A percentile compares a stretch with the other conserved stretches of the same genome.
Conservation (phyloP, 2,329 filamentous ascomycete species). For the Calonectria henricotiae region DNA sequence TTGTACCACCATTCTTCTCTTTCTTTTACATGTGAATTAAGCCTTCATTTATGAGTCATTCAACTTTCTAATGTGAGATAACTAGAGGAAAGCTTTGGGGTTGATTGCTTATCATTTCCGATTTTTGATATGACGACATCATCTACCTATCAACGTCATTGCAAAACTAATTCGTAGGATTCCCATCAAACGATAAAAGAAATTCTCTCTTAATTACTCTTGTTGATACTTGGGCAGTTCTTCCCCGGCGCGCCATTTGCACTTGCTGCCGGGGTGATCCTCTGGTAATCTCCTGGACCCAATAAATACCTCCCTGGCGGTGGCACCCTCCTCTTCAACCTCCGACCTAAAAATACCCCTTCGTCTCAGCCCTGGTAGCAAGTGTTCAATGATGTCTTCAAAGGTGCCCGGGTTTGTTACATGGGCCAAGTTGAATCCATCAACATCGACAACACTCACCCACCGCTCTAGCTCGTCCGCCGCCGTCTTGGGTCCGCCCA, state of each 20-base stretch:
- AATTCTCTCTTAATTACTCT: background rate
- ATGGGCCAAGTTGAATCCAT: constrained; percentile 61
- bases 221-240: constrained; percentile 14
- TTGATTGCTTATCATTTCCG: no score
- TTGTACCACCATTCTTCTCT: no score
- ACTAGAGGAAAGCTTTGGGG: no score
- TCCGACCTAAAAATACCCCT: constrained; percentile 49
- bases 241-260: constrained; percentile 64
- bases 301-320: constrained; percentile 74
- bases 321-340: constrained; percentile 56
- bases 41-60: no score
- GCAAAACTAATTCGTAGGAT: no score
- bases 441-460: constrained; percentile 61
- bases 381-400: constrained; percentile 51
- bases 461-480: constrained; percentile 64
- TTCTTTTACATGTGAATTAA: no score
- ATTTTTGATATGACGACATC: no score
- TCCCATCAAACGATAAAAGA: no score
- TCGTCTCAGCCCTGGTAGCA: constrained; percentile 50
- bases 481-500: constrained; percentile 50
- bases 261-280: constrained; percentile 73
- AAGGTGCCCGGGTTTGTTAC: constrained; percentile 60
- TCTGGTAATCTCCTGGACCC: constrained; percentile 68
- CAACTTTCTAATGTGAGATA: no score
- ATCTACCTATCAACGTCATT: no score